These are phyloP conservation scores for Dacryopinax primogenitus DNA, from an alignment of 768 basidiomycete genomes.

Conservation along the genomic window DNA sequence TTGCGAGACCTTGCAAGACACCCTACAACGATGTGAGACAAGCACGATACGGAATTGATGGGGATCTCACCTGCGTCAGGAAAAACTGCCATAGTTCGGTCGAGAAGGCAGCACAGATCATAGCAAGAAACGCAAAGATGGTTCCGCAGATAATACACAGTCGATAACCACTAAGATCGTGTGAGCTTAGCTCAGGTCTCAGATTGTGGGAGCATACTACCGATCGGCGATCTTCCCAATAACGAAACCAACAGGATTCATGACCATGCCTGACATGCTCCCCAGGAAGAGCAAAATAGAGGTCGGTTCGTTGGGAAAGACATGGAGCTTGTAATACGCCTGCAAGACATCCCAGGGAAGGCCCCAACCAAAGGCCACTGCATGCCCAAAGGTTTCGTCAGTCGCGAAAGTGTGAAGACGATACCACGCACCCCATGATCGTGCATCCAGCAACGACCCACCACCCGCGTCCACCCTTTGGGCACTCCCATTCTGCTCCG, in stretches of 20 bases:
- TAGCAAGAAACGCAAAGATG: constrained; percentile 1
- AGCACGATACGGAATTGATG: too few relatives aligned
- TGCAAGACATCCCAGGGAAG: constrained; percentile 18
- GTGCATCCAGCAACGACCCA: not conserved
- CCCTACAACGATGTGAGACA: too few relatives aligned
- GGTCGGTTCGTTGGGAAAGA: constrained; percentile 14
- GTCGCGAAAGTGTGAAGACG: too few relatives aligned
- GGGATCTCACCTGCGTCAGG: too few relatives aligned
- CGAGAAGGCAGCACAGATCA: constrained; percentile 15
- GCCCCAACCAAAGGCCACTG: too few relatives aligned
- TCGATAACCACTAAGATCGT: constrained; percentile 11
- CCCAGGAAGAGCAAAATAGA: constrained; percentile 14
- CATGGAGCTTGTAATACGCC: constrained; percentile 13
- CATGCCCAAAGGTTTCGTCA: too few relatives aligned
- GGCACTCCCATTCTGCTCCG: not conserved
- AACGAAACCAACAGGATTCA: constrained; percentile 14
- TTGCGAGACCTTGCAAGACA: constrained; percentile 10
- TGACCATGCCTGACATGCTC: constrained; percentile 11
- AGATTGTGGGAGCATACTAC: constrained; percentile 11
- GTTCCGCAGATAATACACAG: constrained; percentile 15
- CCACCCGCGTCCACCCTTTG: not conserved
- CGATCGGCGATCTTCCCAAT: constrained; percentile 16
- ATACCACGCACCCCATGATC: not conserved
- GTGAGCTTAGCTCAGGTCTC: not conserved
- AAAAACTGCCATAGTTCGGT: constrained; percentile 17